Percentiles rank a stretch among this genome's conserved stretches.
These are phyloP conservation scores for Claviceps citrina DNA, from an alignment of 2,329 filamentous ascomycete species.

Conservation along the genomic window DNA sequence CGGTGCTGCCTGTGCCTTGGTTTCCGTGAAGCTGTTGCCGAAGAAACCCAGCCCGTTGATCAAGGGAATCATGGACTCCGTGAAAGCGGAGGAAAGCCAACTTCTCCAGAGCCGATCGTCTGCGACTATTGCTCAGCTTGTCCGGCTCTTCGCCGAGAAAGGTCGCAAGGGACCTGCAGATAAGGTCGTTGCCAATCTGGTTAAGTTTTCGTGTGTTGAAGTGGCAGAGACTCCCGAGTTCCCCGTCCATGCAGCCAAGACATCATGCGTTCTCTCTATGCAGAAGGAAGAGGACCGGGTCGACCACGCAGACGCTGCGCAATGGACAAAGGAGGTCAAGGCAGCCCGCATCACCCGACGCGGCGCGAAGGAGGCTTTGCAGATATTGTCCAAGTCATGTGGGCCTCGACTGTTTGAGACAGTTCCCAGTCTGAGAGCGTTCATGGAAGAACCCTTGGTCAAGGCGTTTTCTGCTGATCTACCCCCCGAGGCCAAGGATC, in stretches of 20 bases:
- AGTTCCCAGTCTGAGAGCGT: constrained; percentile 63
- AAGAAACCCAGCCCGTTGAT: constrained; percentile 90
- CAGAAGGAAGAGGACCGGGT: constrained; percentile 94
- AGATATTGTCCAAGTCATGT: constrained; percentile 70
- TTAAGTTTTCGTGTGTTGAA: constrained; percentile 96
- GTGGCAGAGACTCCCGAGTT: constrained; percentile 97
- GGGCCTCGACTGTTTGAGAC: constrained; percentile 62
- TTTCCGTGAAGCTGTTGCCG: constrained; percentile 73
- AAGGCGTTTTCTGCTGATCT: constrained; percentile 59
- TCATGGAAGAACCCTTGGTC: constrained; percentile 70
- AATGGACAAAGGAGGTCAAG: constrained; percentile 78
- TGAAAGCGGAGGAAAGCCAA: constrained; percentile 85
- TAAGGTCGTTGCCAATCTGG: constrained; percentile 87
- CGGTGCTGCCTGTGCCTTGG: constrained; percentile 70
- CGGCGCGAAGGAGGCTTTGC: constrained; percentile 84
- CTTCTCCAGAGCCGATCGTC: constrained; percentile 80
- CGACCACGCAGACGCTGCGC: constrained; percentile 79
- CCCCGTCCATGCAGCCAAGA: constrained; percentile 62
- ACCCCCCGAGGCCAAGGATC: constrained; percentile 56
- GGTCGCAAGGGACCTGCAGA: constrained; percentile 76
- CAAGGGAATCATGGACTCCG: constrained; percentile 95
- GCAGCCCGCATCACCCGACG: constrained; percentile 80
- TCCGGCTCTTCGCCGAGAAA: constrained; percentile 70
- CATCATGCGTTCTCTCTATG: constrained; percentile 73
- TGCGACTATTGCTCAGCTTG: constrained; percentile 64